A percentile compares a stretch with the other conserved stretches of the same genome.
These are phyloP conservation scores for Stipa capillata DNA, from an alignment of 176 grass and related monocot species.

Conservation along the genomic window DNA sequence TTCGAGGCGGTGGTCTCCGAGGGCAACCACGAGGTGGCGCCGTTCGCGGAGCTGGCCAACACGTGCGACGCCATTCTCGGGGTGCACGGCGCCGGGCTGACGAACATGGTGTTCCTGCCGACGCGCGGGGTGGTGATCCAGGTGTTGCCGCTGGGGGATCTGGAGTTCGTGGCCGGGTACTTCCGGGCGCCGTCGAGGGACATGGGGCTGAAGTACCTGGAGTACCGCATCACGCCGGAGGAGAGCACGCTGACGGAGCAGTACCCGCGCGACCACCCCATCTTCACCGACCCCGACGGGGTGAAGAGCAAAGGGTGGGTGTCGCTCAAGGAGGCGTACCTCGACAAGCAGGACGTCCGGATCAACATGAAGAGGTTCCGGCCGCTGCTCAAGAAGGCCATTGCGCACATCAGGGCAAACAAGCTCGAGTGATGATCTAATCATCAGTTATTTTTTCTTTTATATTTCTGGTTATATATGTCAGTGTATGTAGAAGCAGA, in stretches of 20 bases:
- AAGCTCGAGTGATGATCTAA: background rate
- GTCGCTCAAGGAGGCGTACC: slow-evolving; percentile 42
- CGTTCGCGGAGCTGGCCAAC: slow-evolving; percentile 59
- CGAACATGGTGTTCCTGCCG: slow-evolving; percentile 92
- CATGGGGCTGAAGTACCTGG: slow-evolving; percentile 64
- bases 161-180: slow-evolving; percentile 43
- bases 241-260: slow-evolving; percentile 80
- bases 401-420: slow-evolving; percentile 29
- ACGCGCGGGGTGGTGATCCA: slow-evolving; percentile 59
- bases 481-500: slow-evolving; percentile 23
- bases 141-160: slow-evolving; percentile 66
- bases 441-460: background rate
- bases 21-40: slow-evolving; percentile 42
- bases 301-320: slow-evolving; percentile 54
- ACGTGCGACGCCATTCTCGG: slow-evolving; percentile 58
- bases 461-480: background rate
- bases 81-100: slow-evolving; percentile 78
- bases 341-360: slow-evolving; percentile 79
- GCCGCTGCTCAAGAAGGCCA: slow-evolving; percentile 41
- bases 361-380: slow-evolving; percentile 63
- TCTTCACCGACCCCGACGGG: slow-evolving; percentile 70
- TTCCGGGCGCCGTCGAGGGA: slow-evolving; percentile 47
- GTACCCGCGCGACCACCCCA: slow-evolving; percentile 56
- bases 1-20: slow-evolving; percentile 66
- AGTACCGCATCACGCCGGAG: slow-evolving; percentile 67